Percentiles rank a stretch among this genome's conserved stretches.
These are phyloP conservation scores for Sporothrix phasma DNA, from an alignment of 2,329 filamentous ascomycete genomes.

Conservation along the genomic window DNA sequence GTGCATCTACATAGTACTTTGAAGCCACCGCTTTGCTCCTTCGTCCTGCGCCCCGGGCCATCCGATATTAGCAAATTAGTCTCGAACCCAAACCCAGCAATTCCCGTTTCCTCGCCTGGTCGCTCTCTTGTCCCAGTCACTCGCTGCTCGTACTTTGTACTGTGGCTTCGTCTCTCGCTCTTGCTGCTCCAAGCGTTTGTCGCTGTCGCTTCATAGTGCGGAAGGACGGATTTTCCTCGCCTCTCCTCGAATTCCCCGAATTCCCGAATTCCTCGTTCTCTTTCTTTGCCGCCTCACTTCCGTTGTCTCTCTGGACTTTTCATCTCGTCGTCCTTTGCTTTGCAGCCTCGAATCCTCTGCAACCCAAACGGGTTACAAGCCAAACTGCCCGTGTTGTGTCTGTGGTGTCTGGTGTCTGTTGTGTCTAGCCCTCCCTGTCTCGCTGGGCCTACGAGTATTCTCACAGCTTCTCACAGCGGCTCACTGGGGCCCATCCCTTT, in stretches of 20 bases:
- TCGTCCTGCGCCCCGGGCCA: conserved; percentile 16
- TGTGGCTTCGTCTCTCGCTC: neutral
- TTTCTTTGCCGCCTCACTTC: neutral
- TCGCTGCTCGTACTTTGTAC: conserved; percentile 2
- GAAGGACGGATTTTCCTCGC: neutral
- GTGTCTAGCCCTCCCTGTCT: neutral
- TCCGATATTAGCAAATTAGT: conserved; percentile 18
- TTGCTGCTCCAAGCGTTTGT: neutral
- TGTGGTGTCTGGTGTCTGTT: too few species aligned
- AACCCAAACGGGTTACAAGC: too few species aligned
- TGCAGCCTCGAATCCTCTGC: neutral
- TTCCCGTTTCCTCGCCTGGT: conserved; percentile 11
- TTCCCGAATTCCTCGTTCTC: neutral
- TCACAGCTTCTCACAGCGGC: neutral
- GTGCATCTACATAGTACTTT: neutral
- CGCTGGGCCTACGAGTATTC: too few species aligned
- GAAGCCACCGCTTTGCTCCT: neutral
- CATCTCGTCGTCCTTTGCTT: neutral
- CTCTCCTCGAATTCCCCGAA: neutral
- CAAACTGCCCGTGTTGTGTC: too few species aligned
- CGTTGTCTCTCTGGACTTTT: neutral
- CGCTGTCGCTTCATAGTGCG: neutral
- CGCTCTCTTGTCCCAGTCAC: neutral
- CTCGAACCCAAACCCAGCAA: conserved; percentile 12
- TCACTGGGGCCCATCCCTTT: neutral